Base-by-base conservation (phyloP, 768 basidiomycete species). In the Tylopilus felleus region DNA sequence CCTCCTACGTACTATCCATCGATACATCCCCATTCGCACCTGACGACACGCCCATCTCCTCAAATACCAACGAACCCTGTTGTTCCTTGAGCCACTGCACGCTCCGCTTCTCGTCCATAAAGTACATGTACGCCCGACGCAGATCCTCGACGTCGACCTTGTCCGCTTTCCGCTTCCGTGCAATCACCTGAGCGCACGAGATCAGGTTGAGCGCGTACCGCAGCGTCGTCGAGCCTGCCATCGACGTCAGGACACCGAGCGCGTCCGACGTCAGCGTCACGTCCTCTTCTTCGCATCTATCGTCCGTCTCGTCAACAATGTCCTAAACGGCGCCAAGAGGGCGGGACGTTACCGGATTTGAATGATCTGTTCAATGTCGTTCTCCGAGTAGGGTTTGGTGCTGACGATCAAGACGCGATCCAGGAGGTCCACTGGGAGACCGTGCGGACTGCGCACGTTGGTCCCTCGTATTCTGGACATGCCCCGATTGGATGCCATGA, bases 401-500 rank as follows among this genome's bases (percentile, higher is more conserved):
- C 87, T 90, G 73, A 99, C 94, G 63, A 99, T 99, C 59, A 98
- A 75, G 42, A 98, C 91, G 35, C 96, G 84, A 73, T 99, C 96
- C 50, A 99, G 82, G 31, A 98, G 77, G 71, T 98, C 96, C 29
- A 91, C 86, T 0, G 96, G 96, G 8, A 99, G 82, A 27, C 96
- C 96, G 66, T 99, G 96, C 2, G 96, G 96, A 60, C 88, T 89
- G 62, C 86, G 85, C 75, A 94, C 92, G 65, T 91, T 94, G 22
- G 96, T 98, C 33, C 96, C 96, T 57, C 96, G 82, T 71, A 99
- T 97, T 48, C 90, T 81, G 5, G 94, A 84, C 82, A 93, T 93
- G 5, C 96, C 96, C 16, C 96, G 81, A 69, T 99, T 99, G 43
- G 91, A 93, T 1, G 96, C 96, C 96, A 99, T 98, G 64, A 99